These are phyloP conservation scores for Trametes hirsuta DNA, from an alignment of 1,284 basidiomycete genomes.

Conservation along the genomic window DNA sequence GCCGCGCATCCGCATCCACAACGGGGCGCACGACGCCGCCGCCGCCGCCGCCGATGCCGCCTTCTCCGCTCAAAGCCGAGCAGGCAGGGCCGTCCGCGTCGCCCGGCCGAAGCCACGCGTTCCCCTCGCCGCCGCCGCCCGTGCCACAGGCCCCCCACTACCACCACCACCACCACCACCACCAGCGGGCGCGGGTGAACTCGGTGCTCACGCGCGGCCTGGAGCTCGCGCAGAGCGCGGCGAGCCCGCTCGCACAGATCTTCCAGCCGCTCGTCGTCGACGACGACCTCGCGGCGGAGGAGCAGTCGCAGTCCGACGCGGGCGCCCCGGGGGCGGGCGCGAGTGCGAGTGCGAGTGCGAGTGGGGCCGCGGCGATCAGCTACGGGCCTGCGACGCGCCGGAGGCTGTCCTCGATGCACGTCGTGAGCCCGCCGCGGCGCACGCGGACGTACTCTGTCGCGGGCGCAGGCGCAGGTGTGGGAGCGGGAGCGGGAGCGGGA, in stretches of 20 bases:
- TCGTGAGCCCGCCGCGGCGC: conserved; percentile 16
- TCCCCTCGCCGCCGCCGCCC: no score
- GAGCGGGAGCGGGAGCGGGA: no score
- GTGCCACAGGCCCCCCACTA: no score
- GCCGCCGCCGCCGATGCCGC: no score
- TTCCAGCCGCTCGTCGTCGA: conserved; percentile 68
- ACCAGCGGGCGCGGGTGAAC: conserved; percentile 47
- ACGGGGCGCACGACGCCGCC: conserved; percentile 23
- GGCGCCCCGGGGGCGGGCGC: no score
- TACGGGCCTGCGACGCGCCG: conserved; percentile 64
- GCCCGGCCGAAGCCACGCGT: conserved; percentile 9
- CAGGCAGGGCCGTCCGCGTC: conserved; percentile 20
- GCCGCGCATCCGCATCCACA: conserved; percentile 14
- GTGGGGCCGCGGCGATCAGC: conserved; percentile 41
- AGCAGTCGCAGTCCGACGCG: conserved; percentile 26
- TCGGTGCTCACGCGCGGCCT: conserved; percentile 48
- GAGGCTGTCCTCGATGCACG: conserved; percentile 51
- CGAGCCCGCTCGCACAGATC: conserved; percentile 73
- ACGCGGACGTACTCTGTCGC: conserved; percentile 16
- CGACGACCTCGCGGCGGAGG: conserved; percentile 44
- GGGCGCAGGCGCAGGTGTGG: no score
- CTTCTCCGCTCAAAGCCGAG: conserved; percentile 28
- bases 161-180: conserved; percentile 21
- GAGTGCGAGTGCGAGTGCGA: no score
- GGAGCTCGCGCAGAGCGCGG: conserved; percentile 46